Base-by-base conservation (phyloP, 345 rosid genomes). In the Jatropha curcas region DNA sequence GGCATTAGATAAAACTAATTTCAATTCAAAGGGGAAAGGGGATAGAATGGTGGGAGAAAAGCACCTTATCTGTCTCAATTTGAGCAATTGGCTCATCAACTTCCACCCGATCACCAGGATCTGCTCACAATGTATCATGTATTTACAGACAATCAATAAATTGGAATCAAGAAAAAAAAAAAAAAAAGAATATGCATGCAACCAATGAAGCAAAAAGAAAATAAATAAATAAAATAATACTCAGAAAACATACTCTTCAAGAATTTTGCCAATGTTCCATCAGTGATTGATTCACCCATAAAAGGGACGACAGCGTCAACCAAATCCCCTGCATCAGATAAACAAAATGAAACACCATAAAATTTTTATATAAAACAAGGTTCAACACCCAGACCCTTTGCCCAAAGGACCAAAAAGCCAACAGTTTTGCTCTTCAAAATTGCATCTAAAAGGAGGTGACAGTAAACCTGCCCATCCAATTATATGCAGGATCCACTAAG, bases 21-120 rank as follows among this genome's bases (percentile, higher is more conserved):
- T 20, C 57, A 60, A 17, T 27, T 5, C 55, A 46, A 28, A 25
- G 39, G 16, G 19, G 8, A 20, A 28, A 66, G 53, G 8, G 33
- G 73, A 53, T 14, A 28, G 37, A 6, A 69, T 4, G 30, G 56
- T 30, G 46, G 50, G 37, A 37, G 39, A 53, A 24, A 45, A 52
- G 16, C 30, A 95, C 99, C 90, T 95, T 95, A 84, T 95, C 98
- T 3, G 99, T 95, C 81, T 95, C 99, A 71, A 95, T 89, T 80
- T 95, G 98, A 66, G 98, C 99, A 84, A 92, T 92, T 51, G 93
- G 76, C 79, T 95, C 98, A 65, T 95, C 99, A 55, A 74, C 87
- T 81, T 84, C 94, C 5, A 95, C 99, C 33, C 88, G 82, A 48
- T 95, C 99, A 72, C 99, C 99, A 80, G 98, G 96, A 58, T 89